Evolutionary conservation across 2,329 filamentous ascomycete genomes (phyloP), one percentile per base, ranked within the genome.

Genomic region (Alternaria conjuncta): DNA sequence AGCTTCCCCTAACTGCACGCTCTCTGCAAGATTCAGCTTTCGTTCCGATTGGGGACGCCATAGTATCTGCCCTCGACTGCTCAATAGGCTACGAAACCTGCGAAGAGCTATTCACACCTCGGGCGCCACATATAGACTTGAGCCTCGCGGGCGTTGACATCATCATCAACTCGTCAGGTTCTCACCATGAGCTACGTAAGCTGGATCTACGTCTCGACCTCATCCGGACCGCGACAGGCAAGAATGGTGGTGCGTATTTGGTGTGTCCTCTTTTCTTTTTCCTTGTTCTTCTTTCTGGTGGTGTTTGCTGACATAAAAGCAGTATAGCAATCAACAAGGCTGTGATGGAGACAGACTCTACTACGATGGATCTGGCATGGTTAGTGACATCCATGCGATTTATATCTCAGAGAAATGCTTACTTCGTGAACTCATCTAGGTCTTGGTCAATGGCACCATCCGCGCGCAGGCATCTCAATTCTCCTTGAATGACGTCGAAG

Each of bases 391-490:
- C 30, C 23, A n/a, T n/a, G n/a, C n/a, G n/a, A n/a, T n/a, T n/a
- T n/a, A n/a, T n/a, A n/a, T n/a, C n/a, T n/a, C n/a, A n/a, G n/a
- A n/a, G n/a, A n/a, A n/a, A n/a, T n/a, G n/a, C n/a, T n/a, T n/a
- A n/a, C n/a, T 25, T 25, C 23, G 23, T 25, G 23, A 25, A 25
- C 12, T n/a, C n/a, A n/a, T n/a, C n/a, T 13, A 32, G 30, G 5
- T 32, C 1, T 4, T 92, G 10, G 80, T 87, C 62, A 89, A 87
- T 63, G 89, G 89, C 9, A 83, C 86, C 15, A 85, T 90, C 45
- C 82, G 92, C 2, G 89, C 88, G 1, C 89, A 92, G 74, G 88
- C 86, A 2, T 85, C 85, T 1, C 90, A 92, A 69, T 92, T 92
- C 78, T 86, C 84, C 13, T 77, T 92, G 10, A 85, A 71, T 15